Evolutionary conservation across 805 yeast genomes (phyloP).

Genomic region (Phaffomyces opuntiae): DNA sequence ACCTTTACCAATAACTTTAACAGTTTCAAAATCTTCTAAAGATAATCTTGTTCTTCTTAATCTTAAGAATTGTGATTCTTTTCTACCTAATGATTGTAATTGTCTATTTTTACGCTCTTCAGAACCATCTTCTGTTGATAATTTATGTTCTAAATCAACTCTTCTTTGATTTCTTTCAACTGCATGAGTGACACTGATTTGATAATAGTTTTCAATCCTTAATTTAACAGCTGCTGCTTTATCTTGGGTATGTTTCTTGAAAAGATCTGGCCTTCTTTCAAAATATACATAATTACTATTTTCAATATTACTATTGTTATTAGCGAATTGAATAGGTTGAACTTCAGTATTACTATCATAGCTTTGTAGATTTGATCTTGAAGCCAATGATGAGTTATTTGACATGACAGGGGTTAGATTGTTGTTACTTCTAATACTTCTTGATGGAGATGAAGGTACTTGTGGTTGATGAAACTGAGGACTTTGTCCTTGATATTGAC

Average conservation of each 20-base stretch:
- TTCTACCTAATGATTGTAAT: conserved; percentile 76
- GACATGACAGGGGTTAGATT: conserved; percentile 21
- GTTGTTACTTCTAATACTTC: conserved; percentile 24
- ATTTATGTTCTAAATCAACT: conserved; percentile 74
- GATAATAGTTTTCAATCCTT: conserved; percentile 84
- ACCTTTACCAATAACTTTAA: conserved; percentile 98
- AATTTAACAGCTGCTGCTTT: conserved; percentile 47
- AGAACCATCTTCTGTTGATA: conserved; percentile 64
- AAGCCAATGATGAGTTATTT: conserved; percentile 18
- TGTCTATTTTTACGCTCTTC: conserved; percentile 60
- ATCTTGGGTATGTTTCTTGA: conserved; percentile 25
- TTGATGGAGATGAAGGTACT: conserved; percentile 27
- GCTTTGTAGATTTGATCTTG: conserved; percentile 10
- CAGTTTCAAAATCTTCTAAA: conserved; percentile 90
- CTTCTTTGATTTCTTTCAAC: conserved; percentile 94
- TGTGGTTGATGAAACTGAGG: conserved; percentile 17
- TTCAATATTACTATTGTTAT: background rate
- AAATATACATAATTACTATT: conserved; percentile 20
- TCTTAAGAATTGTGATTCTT: conserved; percentile 84
- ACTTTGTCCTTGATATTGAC: conserved; percentile 13
- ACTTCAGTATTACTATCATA: conserved; percentile 9
- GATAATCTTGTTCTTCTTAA: conserved; percentile 86
- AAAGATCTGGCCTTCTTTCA: conserved; percentile 25
- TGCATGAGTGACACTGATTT: conserved; percentile 86
- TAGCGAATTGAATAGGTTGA: conserved; percentile 14